A percentile compares a stretch with the other conserved stretches of the same genome.
phyloP scores from a whole-genome alignment of 176 grass and related monocot genomes.

The Paspalum vaginatum region DNA sequence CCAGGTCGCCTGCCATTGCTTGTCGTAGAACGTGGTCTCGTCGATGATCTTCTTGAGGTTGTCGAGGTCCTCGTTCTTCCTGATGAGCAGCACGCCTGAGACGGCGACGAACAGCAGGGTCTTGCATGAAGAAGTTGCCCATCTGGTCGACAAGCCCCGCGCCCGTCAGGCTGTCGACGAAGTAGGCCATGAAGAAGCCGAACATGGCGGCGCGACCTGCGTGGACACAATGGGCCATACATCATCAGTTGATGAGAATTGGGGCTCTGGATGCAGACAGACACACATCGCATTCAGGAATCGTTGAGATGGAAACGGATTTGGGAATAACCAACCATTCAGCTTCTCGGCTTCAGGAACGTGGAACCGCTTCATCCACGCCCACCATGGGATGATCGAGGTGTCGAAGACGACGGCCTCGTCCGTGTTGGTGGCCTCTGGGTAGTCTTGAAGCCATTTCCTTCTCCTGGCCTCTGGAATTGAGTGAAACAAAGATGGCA shows the following conservation, averaged over 20 bases:
- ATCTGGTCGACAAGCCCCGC: slow-evolving; percentile 85
- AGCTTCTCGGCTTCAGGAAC: slow-evolving; percentile 94
- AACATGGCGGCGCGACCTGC: slow-evolving; percentile 95
- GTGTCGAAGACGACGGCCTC: slow-evolving; percentile 68
- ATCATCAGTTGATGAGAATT: not conserved
- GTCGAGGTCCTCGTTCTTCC: slow-evolving; percentile 84
- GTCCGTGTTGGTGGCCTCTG: slow-evolving; percentile 68
- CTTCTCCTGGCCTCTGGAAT: slow-evolving; percentile 89
- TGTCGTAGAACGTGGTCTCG: slow-evolving; percentile 90
- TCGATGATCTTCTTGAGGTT: slow-evolving; percentile 80
- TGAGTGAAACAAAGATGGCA: slow-evolving; percentile 22
- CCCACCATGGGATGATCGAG: slow-evolving; percentile 88
- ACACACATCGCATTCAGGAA: not conserved
- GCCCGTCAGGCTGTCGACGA: slow-evolving; percentile 86
- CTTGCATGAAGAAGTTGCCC: slow-evolving; percentile 97
- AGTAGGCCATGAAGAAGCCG: slow-evolving; percentile 99
- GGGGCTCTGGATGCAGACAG: not conserved
- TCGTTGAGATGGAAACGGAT: not conserved
- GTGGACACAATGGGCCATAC: not conserved
- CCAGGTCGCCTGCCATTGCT: slow-evolving; percentile 98
- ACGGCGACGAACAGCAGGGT: slow-evolving; percentile 86
- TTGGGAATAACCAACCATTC: slow-evolving; percentile 65
- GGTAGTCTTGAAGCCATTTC: slow-evolving; percentile 92
- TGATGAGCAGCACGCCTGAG: slow-evolving; percentile 67
- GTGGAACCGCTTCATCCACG: slow-evolving; percentile 90